Base-by-base conservation (phyloP, 345 rosid species). In the Hirschfeldia incana region DNA sequence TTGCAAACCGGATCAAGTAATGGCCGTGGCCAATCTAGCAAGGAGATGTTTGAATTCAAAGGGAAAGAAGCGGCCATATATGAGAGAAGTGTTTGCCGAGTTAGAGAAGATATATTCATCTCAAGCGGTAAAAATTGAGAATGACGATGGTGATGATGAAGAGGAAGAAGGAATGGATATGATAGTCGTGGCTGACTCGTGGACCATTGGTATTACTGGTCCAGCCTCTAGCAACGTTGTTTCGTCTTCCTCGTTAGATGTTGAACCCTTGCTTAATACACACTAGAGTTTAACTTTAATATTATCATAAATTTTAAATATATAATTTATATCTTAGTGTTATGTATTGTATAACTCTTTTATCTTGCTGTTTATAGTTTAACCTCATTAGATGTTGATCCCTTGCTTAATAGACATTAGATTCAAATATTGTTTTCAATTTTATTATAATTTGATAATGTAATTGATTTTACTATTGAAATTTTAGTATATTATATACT, bases 31-130 rank as follows among this genome's bases (percentile, higher is more conserved):
- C 7, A 55, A 55, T 55, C 60, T 55, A 16, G 60, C 60, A 55
- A 55, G 60, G 28, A 55, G 60, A 55, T 55, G 60, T 55, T 8
- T 55, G 59, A 49, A 49, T 49, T 49, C 55, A 49, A 49, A 49
- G 55, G 55, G 55, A 12, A 49, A 49, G 55, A 49, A 49, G 55
- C 55, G 55, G 55, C 55, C 55, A n/a, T 21, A 21, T 21, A 21
- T 21, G 21, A 21, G 21, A 21, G 21, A 21, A 21, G 21, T 21
- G 21, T 21, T 49, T n/a, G 16, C 55, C 6, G 55, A 49, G 55
- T 53, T 53, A 53, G 10, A 86, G 60, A 76, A 42, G 68, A 76
- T 76, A 13, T 42, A n/a, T 34, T 39, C 79, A 39, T 68, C 70
- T 61, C 55, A 36, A 5, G 80, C 33, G 8, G 51, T 42, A 9